A percentile compares a stretch with the other conserved stretches of the same genome.
Evolutionary conservation across 31 red algal genomes (phyloP).

Genomic region (Asparagopsis taxiformis): DNA sequence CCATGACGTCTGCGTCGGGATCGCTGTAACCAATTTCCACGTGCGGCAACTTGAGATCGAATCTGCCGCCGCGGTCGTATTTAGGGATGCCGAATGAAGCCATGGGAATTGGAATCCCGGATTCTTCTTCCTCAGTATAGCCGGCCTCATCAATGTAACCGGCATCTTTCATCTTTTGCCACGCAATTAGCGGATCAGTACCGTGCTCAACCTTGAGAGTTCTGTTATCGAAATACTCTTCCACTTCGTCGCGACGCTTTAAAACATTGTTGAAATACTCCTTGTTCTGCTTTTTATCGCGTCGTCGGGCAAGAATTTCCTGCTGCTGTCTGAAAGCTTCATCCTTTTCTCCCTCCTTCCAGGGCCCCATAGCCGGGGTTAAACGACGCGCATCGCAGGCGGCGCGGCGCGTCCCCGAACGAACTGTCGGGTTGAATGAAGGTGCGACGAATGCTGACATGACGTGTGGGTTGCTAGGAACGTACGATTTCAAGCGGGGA

Average conservation of each 20-base stretch:
- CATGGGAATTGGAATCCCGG: slow-evolving; percentile 80
- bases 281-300: slow-evolving; percentile 48
- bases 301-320: slow-evolving; percentile 67
- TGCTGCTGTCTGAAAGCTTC: slow-evolving; percentile 64
- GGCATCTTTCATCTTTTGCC: slow-evolving; percentile 61
- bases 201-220: slow-evolving; percentile 61
- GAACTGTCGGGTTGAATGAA: not conserved
- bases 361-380: slow-evolving; percentile 54
- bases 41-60: slow-evolving; percentile 74
- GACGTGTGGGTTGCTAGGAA: too few species aligned
- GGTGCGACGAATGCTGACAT: not conserved
- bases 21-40: slow-evolving; percentile 73
- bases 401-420: not conserved
- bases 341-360: slow-evolving; percentile 71
- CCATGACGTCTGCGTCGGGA: slow-evolving; percentile 77
- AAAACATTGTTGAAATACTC: slow-evolving; percentile 62
- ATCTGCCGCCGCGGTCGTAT: slow-evolving; percentile 78
- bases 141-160: slow-evolving; percentile 63
- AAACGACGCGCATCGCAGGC: not conserved
- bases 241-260: slow-evolving; percentile 40
- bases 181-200: slow-evolving; percentile 70
- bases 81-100: slow-evolving; percentile 82
- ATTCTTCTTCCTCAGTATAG: slow-evolving; percentile 59
- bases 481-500: too few species aligned
- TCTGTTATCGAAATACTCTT: slow-evolving; percentile 63